Evolutionary conservation across 2,329 filamentous ascomycete species (phyloP).

Genomic region (Apiospora rasikravindrae): DNA sequence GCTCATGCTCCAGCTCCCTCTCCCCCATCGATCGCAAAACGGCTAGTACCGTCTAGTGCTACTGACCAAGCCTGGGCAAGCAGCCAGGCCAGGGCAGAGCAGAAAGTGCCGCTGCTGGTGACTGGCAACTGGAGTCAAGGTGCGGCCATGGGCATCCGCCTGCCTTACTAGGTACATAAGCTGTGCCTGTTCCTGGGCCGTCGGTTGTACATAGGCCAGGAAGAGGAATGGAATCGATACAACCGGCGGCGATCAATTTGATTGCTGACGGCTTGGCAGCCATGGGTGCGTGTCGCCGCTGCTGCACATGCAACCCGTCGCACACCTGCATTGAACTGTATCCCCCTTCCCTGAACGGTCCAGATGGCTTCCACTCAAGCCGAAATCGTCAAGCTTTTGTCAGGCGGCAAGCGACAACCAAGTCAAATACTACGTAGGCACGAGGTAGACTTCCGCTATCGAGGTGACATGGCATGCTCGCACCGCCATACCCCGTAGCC

Average conservation of each 20-base stretch:
- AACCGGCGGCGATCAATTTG: neutral
- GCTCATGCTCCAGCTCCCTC: too few species aligned
- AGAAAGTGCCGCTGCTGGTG: neutral
- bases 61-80: too few species aligned
- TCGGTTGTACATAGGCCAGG: neutral
- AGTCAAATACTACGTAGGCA: neutral
- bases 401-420: neutral
- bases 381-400: neutral
- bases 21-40: too few species aligned
- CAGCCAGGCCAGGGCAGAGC: too few species aligned
- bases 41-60: too few species aligned
- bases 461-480: too few species aligned
- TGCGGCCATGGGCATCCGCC: too few species aligned
- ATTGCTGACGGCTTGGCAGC: neutral
- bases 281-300: neutral
- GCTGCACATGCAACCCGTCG: neutral
- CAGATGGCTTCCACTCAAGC: neutral
- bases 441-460: too few species aligned
- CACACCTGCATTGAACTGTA: too few species aligned
- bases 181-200: neutral
- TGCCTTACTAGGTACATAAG: too few species aligned
- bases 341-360: neutral
- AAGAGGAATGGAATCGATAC: neutral
- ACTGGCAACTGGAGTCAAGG: too few species aligned
- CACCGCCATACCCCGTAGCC: too few species aligned